Base-by-base conservation (phyloP, 257 asterid genomes). In the Coffea canephora region DNA sequence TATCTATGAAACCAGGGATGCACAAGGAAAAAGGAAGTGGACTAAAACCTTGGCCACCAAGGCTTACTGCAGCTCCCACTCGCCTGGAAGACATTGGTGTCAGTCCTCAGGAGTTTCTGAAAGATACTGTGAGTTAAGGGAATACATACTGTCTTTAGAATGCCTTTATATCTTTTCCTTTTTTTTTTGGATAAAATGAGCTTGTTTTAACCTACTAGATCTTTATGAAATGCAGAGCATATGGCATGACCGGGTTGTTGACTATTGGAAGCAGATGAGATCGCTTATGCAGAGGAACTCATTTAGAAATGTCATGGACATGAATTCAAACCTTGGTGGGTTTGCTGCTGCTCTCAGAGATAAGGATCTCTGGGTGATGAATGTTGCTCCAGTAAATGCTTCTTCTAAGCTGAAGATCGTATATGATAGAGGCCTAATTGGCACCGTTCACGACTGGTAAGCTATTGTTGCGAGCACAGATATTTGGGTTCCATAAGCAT, bases 361-460 rank as follows among this genome's bases (percentile, higher is more conserved):
- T 74, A 94, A 89, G 89, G 90, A 91, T 5, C 93, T 96, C 1
- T 96, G 99, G 99, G 99, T 96, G 83, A 96, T 96, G 99, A 96
- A 96, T 74, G 98, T 89, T 23, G 91, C 90, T 43, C 90, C 98
- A 43, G 96, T 91, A 86, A 97, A 96, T 79, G 99, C 97, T 73
- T 97, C 99, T 54, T 91, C 90, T 83, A 95, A 97, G 0, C 92
- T 95, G 9, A 95, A 95, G 91, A 91, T 95, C 57, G 89, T 95
- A 43, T 93, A 91, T 4, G 98, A 95, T 43, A 81, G 99, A 80
- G 99, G 99, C 79, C 88, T 95, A 86, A 92, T 95, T 41, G 99
- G 99, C 88, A 46, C 98, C 27, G 83, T 86, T 70, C 96, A 93
- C 81, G 89, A 83, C 91, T 95, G 99, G 99, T 95, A 89, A 31